Percentiles rank a stretch among this genome's conserved stretches.
phyloP scores from a whole-genome alignment of 169 alveolate genomes.

The Cryptosporidium andersoni region DNA sequence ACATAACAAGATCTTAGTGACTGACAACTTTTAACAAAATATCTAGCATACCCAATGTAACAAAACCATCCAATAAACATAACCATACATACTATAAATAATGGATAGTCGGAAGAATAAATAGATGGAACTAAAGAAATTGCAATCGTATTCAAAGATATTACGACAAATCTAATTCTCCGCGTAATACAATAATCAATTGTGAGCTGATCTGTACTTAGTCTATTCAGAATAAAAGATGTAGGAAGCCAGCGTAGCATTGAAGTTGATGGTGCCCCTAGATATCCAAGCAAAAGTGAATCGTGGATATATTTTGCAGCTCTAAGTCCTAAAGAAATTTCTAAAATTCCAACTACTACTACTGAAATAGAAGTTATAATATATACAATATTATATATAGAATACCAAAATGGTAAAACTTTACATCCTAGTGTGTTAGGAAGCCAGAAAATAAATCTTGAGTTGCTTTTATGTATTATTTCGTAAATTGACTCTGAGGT shows the following conservation, averaged over 20 bases:
- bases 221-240: constrained; percentile 43
- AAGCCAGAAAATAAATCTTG: background rate
- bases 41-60: constrained; percentile 9
- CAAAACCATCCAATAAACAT: constrained; percentile 2
- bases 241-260: constrained; percentile 43
- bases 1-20: constrained; percentile 37
- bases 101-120: constrained; percentile 16
- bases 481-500: background rate
- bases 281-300: constrained; percentile 35
- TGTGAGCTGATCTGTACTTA: constrained; percentile 31
- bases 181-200: constrained; percentile 65
- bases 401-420: constrained; percentile 45
- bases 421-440: constrained; percentile 21
- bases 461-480: no score
- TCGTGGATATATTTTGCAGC: constrained; percentile 59
- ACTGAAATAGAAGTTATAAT: constrained; percentile 27
- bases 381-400: constrained; percentile 1
- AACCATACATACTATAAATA: background rate
- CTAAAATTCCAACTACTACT: constrained; percentile 13
- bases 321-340: constrained; percentile 48
- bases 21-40: constrained; percentile 55
- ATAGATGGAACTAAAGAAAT: constrained; percentile 41
- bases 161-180: constrained; percentile 39
- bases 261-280: constrained; percentile 56
- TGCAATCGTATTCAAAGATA: constrained; percentile 14